phyloP scores from a whole-genome alignment of 208 protist species.

The Leishmania aethiopica region DNA sequence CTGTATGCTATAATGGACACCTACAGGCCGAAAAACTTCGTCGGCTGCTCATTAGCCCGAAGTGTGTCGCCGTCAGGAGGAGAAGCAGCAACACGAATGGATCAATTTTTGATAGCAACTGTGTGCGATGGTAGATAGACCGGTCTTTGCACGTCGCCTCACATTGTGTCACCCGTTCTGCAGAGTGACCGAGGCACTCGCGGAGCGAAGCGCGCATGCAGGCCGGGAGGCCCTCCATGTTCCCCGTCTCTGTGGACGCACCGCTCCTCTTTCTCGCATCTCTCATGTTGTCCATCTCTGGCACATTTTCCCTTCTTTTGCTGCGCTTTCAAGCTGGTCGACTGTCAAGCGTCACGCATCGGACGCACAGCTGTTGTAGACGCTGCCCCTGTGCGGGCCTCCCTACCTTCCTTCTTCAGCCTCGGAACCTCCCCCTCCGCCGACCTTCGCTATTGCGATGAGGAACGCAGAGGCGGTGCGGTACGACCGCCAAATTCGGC shows the following conservation, averaged over 20 bases:
- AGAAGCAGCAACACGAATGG: background rate
- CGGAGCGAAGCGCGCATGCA: background rate
- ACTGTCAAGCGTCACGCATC: background rate
- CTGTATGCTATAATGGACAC: background rate
- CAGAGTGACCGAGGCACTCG: background rate
- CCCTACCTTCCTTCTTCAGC: background rate
- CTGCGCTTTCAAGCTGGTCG: background rate
- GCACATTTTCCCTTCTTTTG: background rate
- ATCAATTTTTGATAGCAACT: background rate
- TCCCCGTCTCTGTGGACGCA: background rate
- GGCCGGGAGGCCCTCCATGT: background rate
- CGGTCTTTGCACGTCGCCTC: background rate
- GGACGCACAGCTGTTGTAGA: background rate
- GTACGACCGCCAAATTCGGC: conserved; percentile 94
- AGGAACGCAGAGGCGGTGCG: conserved; percentile 63
- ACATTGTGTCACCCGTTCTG: background rate
- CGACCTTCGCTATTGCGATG: conserved; percentile 18
- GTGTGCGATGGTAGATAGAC: background rate
- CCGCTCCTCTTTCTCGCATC: background rate
- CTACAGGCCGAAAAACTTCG: background rate
- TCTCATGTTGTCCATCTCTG: background rate
- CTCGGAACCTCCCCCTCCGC: background rate
- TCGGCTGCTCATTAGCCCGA: conserved; percentile 1
- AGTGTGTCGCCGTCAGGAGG: background rate
- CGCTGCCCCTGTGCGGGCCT: background rate